Evolutionary conservation across 345 rosid genomes (phyloP), one percentile per base, ranked within the genome.

Genomic region (Pistacia atlantica): DNA sequence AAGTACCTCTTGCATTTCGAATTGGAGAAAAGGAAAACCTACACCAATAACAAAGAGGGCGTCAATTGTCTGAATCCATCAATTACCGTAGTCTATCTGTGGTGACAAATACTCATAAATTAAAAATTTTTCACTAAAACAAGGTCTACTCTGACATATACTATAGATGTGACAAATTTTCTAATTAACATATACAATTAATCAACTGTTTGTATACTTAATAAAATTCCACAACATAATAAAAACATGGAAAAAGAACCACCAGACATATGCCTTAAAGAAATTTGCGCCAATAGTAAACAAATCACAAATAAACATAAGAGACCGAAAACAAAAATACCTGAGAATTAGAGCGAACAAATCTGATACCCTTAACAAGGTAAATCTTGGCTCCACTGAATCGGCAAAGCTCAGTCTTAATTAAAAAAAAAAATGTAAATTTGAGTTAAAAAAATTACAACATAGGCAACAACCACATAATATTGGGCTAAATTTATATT

Each of bases 1-100:
- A 95, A 93, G 80, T 95, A 93, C 87, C 95, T 85, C 86, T 93
- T 92, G 85, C 97, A 95, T 63, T 95, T 95, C 0, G 99, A 93
- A 83, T 93, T 95, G 35, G 81, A 78, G 57, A 95, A 93, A 84
- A 95, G 90, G 88, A 93, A 95, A 3, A 93, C 99, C 99, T 96
- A 12, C 16, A 68, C 3, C 3, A 28, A 68, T 2, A 25, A 49
- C 13, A 51, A 48, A 67, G 46, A 10, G 58, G 8, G 57, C 45
- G 13, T 64, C 67, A 22, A 63, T 14, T 0, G 17, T 10, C 12
- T 0, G 46, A 14, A 63, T 63, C 67, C 2, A 63, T 13, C 6
- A 33, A 9, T 14, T 13, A 16, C 18, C 31, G 6, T 5, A 33
- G 7, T 12, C 22, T 64, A 18, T 35, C 0, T 31, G 67, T 16